A percentile compares a stretch with the other conserved stretches of the same genome.
Conservation (phyloP, 768 basidiomycete genomes). For the Lentinula lateritia region DNA sequence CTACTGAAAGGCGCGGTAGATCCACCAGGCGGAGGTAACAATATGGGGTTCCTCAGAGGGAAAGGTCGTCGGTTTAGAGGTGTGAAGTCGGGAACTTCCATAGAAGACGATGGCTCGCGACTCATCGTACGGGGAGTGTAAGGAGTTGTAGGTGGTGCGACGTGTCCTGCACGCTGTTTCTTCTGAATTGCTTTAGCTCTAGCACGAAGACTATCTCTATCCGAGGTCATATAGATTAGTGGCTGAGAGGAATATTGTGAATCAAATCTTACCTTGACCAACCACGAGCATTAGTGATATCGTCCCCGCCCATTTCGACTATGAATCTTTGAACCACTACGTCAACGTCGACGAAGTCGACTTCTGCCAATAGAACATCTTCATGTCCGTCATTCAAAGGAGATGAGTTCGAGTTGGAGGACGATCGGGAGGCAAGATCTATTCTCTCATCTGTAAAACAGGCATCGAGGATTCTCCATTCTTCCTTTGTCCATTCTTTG, state of each 20-base stretch:
- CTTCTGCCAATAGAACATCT: slow-evolving; percentile 39
- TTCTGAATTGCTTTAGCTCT: slow-evolving; percentile 52
- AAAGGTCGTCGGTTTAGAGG: slow-evolving; percentile 34
- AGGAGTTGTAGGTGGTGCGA: slow-evolving; percentile 52
- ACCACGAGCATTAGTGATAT: slow-evolving; percentile 33
- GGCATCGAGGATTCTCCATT: slow-evolving; percentile 78
- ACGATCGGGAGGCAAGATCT: slow-evolving; percentile 25
- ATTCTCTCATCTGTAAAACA: slow-evolving; percentile 73
- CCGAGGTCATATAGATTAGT: background rate
- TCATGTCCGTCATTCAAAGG: slow-evolving; percentile 9
- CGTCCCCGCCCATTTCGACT: slow-evolving; percentile 39
- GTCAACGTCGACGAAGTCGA: slow-evolving; percentile 46
- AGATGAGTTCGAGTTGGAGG: background rate
- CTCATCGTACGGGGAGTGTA: slow-evolving; percentile 17
- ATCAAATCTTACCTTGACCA: slow-evolving; percentile 51
- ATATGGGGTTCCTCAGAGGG: slow-evolving; percentile 20
- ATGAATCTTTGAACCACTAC: slow-evolving; percentile 60
- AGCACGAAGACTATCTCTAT: slow-evolving; percentile 45
- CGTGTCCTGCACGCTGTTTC: slow-evolving; percentile 52
- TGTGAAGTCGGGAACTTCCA: slow-evolving; percentile 50
- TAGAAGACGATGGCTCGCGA: slow-evolving; percentile 15
- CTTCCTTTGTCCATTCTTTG: slow-evolving; percentile 60
- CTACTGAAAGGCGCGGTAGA: slow-evolving; percentile 27
- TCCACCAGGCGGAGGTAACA: slow-evolving; percentile 17
- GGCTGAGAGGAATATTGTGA: background rate